These are phyloP conservation scores for Suillus fuscotomentosus DNA, from an alignment of 768 basidiomycete genomes.

Conservation along the genomic window DNA sequence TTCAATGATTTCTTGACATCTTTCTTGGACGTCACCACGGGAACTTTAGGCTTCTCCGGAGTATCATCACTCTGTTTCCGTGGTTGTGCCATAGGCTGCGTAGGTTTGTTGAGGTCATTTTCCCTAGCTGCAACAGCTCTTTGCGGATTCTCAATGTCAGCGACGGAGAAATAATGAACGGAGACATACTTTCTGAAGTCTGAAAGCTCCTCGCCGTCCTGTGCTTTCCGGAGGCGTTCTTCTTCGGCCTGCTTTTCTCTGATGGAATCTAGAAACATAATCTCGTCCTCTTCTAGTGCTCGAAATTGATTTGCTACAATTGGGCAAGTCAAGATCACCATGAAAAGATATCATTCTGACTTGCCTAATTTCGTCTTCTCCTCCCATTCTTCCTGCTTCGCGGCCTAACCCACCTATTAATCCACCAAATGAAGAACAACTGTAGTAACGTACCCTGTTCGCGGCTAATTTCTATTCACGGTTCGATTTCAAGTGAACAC, in stretches of 20 bases:
- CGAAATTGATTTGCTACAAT: constrained; percentile 81
- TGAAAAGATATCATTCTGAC: constrained; percentile 6
- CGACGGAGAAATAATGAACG: background rate
- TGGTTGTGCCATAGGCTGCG: constrained; percentile 31
- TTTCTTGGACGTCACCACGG: constrained; percentile 48
- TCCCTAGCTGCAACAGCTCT: constrained; percentile 75
- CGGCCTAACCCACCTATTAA: constrained; percentile 48
- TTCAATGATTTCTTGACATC: constrained; percentile 68
- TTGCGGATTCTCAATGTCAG: constrained; percentile 14
- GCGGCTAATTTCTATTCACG: constrained; percentile 77
- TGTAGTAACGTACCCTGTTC: constrained; percentile 59
- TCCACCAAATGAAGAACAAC: background rate
- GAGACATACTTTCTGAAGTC: constrained; percentile 71
- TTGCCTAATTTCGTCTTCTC: constrained; percentile 76
- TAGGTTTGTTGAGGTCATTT: constrained; percentile 43
- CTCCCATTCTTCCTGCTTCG: constrained; percentile 94
- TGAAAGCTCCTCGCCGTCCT: constrained; percentile 77
- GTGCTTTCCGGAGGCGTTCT: constrained; percentile 69
- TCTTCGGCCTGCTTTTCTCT: constrained; percentile 73
- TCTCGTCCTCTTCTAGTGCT: constrained; percentile 86
- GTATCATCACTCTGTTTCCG: constrained; percentile 28
- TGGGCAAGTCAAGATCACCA: constrained; percentile 11
- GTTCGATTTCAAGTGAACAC: constrained; percentile 13
- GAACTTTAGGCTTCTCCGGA: constrained; percentile 27
- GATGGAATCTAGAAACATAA: constrained; percentile 84